Evolutionary conservation across 306 rosid species (phyloP).

Genomic region (Casuarina glauca): DNA sequence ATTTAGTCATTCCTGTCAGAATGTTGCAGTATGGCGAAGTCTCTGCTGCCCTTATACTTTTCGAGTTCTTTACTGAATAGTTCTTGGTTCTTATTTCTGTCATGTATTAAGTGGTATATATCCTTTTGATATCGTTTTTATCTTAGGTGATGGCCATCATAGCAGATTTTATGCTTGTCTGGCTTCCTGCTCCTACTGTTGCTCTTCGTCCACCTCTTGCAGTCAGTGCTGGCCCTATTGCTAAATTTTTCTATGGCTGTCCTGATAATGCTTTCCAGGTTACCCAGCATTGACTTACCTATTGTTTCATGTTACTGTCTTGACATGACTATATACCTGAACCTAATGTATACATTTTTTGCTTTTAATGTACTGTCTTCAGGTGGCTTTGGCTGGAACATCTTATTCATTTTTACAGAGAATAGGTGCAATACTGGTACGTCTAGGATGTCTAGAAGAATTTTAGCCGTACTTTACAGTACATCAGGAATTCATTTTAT

Average conservation of each 20-base stretch:
- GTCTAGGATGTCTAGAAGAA: slow-evolving; percentile 17
- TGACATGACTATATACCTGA: neutral
- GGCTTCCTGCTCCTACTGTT: slow-evolving; percentile 90
- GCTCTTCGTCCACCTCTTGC: slow-evolving; percentile 75
- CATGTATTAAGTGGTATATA: neutral
- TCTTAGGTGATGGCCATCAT: slow-evolving; percentile 85
- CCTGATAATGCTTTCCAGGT: slow-evolving; percentile 99
- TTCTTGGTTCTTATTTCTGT: neutral
- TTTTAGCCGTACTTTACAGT: neutral
- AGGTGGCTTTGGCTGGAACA: slow-evolving; percentile 59
- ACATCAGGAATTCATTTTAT: neutral
- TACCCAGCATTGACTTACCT: neutral
- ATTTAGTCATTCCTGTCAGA: neutral
- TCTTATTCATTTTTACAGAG: slow-evolving; percentile 53
- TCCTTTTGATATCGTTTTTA: neutral
- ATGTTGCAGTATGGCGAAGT: neutral
- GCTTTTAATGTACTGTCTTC: slow-evolving; percentile 24
- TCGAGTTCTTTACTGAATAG: neutral
- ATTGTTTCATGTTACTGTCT: neutral
- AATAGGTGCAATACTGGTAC: slow-evolving; percentile 67
- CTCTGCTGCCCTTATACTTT: neutral
- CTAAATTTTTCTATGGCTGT: slow-evolving; percentile 89
- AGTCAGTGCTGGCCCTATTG: slow-evolving; percentile 61
- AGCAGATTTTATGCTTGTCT: slow-evolving; percentile 97
- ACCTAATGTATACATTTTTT: slow-evolving; percentile 7